A percentile compares a stretch with the other conserved stretches of the same genome.
These are phyloP conservation scores for Nitzschia sp. DNA, from an alignment of 108 stramenopile species.

Conservation along the genomic window DNA sequence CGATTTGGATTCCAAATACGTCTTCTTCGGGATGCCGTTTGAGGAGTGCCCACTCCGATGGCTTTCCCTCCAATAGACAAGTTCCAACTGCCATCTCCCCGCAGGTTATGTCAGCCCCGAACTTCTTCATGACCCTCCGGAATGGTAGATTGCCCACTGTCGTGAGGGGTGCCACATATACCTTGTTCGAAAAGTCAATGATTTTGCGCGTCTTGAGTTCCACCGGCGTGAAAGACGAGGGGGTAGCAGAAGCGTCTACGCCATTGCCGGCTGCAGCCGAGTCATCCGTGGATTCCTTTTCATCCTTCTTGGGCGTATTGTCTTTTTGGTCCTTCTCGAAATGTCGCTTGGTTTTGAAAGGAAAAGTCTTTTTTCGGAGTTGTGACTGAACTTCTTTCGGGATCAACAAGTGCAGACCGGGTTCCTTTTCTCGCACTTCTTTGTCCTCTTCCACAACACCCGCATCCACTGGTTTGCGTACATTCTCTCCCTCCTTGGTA, in stretches of 20 bases:
- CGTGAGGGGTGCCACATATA: conserved; percentile 98
- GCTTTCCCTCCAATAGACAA: conserved; percentile 82
- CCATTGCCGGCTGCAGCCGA: neutral
- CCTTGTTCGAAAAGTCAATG: conserved; percentile 93
- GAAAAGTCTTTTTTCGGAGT: conserved; percentile 81
- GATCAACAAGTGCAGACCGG: conserved; percentile 46
- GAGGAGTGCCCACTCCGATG: conserved; percentile 93
- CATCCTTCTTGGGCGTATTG: conserved; percentile 20
- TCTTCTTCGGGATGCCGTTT: conserved; percentile 92
- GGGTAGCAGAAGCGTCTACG: neutral
- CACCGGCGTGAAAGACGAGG: conserved; percentile 34
- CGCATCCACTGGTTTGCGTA: conserved; percentile 20
- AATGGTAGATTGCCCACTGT: conserved; percentile 99
- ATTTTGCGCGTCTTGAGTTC: conserved; percentile 73
- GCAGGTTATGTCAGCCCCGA: conserved; percentile 98
- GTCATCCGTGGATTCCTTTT: neutral
- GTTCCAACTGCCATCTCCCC: conserved; percentile 97
- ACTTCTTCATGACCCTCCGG: conserved; percentile 93
- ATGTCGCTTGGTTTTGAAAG: conserved; percentile 74
- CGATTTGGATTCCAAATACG: conserved; percentile 96
- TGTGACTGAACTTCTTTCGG: conserved; percentile 56
- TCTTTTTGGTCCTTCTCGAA: conserved; percentile 42
- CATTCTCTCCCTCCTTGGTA: conserved; percentile 71
- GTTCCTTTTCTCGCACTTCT: neutral
- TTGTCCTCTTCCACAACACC: neutral